Base-by-base conservation (phyloP, 352 stramenopile species). In the Thraustotheca clavata region DNA sequence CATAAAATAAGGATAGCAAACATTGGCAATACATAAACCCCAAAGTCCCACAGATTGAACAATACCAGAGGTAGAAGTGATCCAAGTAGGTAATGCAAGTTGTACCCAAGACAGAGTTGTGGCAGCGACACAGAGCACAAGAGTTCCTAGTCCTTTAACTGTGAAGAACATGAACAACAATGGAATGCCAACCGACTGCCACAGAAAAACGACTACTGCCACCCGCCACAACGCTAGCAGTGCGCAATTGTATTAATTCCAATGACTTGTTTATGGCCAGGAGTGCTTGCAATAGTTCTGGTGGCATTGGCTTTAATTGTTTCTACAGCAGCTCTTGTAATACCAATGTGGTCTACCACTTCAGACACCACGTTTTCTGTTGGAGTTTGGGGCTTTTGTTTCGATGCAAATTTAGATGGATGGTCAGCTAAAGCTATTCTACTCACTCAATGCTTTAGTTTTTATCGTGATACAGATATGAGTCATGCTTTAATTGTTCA, bases 141-240 rank as follows among this genome's bases (percentile, higher is more conserved):
- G 39, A 18, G 57, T 33, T 14, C n/a, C 38, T 6, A 54, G 14
- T 24, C 57, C 57, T 27, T 65, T 65, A 33, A 16, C n/a, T 16
- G 33, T 55, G 36, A 40, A 52, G 39, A 54, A 43, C 57, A 65
- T 65, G n/a, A n/a, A n/a, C n/a, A n/a, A n/a, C n/a, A n/a, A n/a
- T n/a, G n/a, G n/a, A n/a, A n/a, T n/a, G n/a, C n/a, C n/a, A n/a
- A n/a, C n/a, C n/a, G n/a, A n/a, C n/a, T n/a, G n/a, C n/a, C n/a
- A n/a, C n/a, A n/a, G n/a, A n/a, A n/a, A n/a, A n/a, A n/a, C n/a
- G n/a, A n/a, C n/a, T n/a, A n/a, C n/a, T n/a, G n/a, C n/a, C n/a
- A n/a, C n/a, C n/a, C n/a, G n/a, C n/a, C n/a, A n/a, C n/a, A n/a
- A n/a, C n/a, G n/a, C n/a, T n/a, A n/a, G n/a, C n/a, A n/a, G n/a